Evolutionary conservation across 2,329 filamentous ascomycete species (phyloP).

Genomic region (Didymella segeticola): DNA sequence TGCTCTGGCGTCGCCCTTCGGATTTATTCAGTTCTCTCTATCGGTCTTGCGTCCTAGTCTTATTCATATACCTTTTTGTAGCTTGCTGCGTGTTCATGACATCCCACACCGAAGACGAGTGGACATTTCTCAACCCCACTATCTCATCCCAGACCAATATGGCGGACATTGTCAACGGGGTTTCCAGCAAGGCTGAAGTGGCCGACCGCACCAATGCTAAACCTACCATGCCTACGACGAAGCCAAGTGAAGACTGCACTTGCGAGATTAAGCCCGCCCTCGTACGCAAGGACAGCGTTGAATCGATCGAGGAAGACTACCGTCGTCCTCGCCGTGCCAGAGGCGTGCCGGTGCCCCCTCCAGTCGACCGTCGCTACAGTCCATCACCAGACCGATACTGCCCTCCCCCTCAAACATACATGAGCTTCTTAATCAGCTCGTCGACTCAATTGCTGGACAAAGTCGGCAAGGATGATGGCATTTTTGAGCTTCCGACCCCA

Average conservation of each 20-base stretch:
- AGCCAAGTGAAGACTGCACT: constrained; percentile 3
- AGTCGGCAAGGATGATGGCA: constrained; percentile 25
- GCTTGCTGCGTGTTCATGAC: constrained; percentile 23
- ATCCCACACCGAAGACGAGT: constrained; percentile 27
- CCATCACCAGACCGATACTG: constrained; percentile 10
- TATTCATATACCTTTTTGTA: no score
- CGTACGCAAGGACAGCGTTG: constrained; percentile 17
- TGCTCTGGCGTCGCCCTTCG: background rate
- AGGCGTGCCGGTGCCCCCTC: constrained; percentile 10
- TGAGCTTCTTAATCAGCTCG: constrained; percentile 11
- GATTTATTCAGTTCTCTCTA: background rate
- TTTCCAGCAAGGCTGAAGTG: constrained; percentile 4
- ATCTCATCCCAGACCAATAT: constrained; percentile 1
- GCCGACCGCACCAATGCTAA: background rate
- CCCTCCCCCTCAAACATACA: background rate
- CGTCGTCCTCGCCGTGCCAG: constrained; percentile 13
- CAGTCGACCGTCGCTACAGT: constrained; percentile 12
- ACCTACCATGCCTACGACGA: background rate
- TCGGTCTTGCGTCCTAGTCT: background rate
- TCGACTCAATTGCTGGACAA: constrained; percentile 25
- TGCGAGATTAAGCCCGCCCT: constrained; percentile 11
- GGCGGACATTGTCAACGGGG: constrained; percentile 20
- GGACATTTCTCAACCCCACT: constrained; percentile 24
- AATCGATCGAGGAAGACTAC: constrained; percentile 16
- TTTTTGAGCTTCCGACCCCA: constrained; percentile 27